Evolutionary conservation across 1,139 yeast species (phyloP).

Genomic region (Geotrichum fermentans): DNA sequence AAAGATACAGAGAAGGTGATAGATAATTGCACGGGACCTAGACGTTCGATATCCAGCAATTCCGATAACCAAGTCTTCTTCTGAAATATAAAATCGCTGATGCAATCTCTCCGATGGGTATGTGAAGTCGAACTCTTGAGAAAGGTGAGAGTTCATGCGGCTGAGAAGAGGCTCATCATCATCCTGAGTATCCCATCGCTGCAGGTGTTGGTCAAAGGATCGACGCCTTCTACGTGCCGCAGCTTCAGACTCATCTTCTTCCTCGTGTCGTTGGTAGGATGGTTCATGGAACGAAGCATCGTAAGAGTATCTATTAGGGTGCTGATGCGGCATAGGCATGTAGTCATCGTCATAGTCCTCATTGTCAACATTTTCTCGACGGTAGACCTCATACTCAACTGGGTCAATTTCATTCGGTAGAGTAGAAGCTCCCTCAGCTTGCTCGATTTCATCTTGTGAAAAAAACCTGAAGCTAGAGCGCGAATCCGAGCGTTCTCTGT

Average conservation of each 20-base stretch:
- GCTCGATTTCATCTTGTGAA: slow-evolving; percentile 73
- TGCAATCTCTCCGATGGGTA: slow-evolving; percentile 43
- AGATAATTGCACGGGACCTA: slow-evolving; percentile 44
- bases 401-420: slow-evolving; percentile 57
- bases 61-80: slow-evolving; percentile 90
- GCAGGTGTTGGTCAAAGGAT: slow-evolving; percentile 17
- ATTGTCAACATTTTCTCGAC: slow-evolving; percentile 26
- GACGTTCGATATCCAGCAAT: slow-evolving; percentile 81
- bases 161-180: slow-evolving; percentile 24
- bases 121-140: slow-evolving; percentile 13
- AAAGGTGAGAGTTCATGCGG: slow-evolving; percentile 15
- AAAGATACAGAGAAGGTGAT: slow-evolving; percentile 51
- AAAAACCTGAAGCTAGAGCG: slow-evolving; percentile 61
- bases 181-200: slow-evolving; percentile 21
- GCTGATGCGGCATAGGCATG: slow-evolving; percentile 25
- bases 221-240: slow-evolving; percentile 17
- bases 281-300: slow-evolving; percentile 14
- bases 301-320: slow-evolving; percentile 25
- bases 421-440: slow-evolving; percentile 79
- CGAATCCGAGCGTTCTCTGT: slow-evolving; percentile 30
- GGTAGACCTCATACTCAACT: slow-evolving; percentile 41
- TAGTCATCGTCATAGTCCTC: slow-evolving; percentile 25
- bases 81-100: slow-evolving; percentile 89
- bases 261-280: slow-evolving; percentile 13
- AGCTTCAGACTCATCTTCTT: slow-evolving; percentile 9